Evolutionary conservation across 768 basidiomycete species (phyloP).

Genomic region (Russula dissimulans): DNA sequence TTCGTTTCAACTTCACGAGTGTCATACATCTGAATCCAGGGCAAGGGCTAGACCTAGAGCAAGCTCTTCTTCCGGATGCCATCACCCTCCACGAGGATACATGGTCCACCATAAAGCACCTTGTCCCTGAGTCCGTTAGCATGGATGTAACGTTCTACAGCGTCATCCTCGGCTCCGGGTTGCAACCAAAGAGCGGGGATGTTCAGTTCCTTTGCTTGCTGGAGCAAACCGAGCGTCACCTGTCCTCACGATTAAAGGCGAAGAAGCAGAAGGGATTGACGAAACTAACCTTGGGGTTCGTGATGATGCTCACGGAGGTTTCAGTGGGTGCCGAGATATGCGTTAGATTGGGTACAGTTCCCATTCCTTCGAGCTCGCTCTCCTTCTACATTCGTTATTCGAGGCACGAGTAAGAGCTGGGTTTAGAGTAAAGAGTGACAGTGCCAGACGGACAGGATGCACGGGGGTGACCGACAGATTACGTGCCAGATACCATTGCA

Average conservation of each 20-base stretch:
- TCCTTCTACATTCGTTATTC: conserved; percentile 43
- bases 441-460: conserved; percentile 47
- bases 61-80: conserved; percentile 28
- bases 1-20: not conserved
- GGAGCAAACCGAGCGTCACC: conserved; percentile 61
- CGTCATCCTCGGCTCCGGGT: conserved; percentile 71
- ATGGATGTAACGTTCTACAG: conserved; percentile 55
- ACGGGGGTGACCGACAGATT: conserved; percentile 57
- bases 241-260: conserved; percentile 23
- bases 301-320: conserved; percentile 73
- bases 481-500: conserved; percentile 67
- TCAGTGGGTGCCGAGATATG: conserved; percentile 50
- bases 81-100: conserved; percentile 73
- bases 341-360: conserved; percentile 44
- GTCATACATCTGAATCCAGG: too few species aligned
- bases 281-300: conserved; percentile 52
- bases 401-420: not conserved
- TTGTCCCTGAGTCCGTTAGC: conserved; percentile 52
- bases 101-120: conserved; percentile 78
- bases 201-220: conserved; percentile 58
- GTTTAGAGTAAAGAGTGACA: not conserved
- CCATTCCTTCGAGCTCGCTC: conserved; percentile 54
- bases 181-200: conserved; percentile 83
- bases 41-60: not conserved
- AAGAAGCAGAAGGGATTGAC: not conserved